These are phyloP conservation scores for Daldinia caldariorum DNA, from an alignment of 495 filamentous ascomycete species.

Conservation along the genomic window DNA sequence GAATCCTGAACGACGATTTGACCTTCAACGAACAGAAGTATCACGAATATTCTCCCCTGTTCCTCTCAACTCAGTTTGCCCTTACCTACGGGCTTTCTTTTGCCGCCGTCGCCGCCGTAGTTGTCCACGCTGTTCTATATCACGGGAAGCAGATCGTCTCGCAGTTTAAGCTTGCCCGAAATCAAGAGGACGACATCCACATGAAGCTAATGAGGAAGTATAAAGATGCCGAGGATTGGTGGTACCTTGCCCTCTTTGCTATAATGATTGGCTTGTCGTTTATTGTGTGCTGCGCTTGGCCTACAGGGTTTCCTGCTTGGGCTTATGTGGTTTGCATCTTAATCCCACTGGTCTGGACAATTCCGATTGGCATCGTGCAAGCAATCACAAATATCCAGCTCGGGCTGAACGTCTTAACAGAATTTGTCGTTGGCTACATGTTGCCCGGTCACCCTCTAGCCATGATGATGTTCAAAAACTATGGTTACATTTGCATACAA, in stretches of 20 bases:
- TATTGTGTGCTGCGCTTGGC: conserved; percentile 67
- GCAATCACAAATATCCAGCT: conserved; percentile 74
- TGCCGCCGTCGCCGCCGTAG: conserved; percentile 71
- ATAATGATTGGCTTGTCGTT: conserved; percentile 58
- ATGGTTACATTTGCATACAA: conserved; percentile 73
- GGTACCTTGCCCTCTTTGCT: conserved; percentile 59
- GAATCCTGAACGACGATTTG: conserved; percentile 58
- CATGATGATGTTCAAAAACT: conserved; percentile 80
- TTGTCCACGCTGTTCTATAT: conserved; percentile 68
- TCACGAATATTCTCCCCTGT: conserved; percentile 68
- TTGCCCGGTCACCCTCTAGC: conserved; percentile 71
- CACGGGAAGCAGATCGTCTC: conserved; percentile 69
- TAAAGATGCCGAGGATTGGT: conserved; percentile 64
- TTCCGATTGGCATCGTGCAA: conserved; percentile 68
- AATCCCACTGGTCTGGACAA: conserved; percentile 63
- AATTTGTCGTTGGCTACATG: conserved; percentile 76
- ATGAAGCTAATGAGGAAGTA: conserved; percentile 70
- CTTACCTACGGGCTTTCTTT: conserved; percentile 74
- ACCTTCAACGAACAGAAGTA: conserved; percentile 64
- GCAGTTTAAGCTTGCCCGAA: conserved; percentile 59
- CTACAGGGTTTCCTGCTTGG: conserved; percentile 72
- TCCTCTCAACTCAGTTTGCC: conserved; percentile 69
- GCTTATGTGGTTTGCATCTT: conserved; percentile 69
- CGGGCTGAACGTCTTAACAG: conserved; percentile 73
- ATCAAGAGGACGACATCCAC: conserved; percentile 73